A percentile compares a stretch with the other conserved stretches of the same genome.
These are phyloP conservation scores for Xylaria sp. DNA, from an alignment of 2,329 filamentous ascomycete genomes.

Conservation along the genomic window DNA sequence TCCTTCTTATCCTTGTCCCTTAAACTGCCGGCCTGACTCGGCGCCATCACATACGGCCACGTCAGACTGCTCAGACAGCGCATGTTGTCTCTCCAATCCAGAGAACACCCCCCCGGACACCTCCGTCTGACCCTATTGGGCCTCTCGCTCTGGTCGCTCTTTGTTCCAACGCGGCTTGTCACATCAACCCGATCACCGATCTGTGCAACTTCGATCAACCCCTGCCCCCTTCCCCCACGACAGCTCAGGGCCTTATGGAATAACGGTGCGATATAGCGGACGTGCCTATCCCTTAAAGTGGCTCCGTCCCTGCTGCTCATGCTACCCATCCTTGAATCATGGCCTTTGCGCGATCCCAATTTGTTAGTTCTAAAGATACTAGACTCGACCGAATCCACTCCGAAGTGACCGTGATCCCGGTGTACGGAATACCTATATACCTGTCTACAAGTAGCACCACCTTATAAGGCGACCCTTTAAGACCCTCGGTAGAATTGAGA, in stretches of 20 bases:
- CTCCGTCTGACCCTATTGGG: constrained; percentile 16
- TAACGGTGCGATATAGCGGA: constrained; percentile 11
- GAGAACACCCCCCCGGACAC: constrained; percentile 14
- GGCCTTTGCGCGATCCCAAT: constrained; percentile 11
- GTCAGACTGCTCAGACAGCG: constrained; percentile 18
- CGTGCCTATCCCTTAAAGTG: constrained; percentile 7
- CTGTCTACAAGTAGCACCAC: constrained; percentile 5
- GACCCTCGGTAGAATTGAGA: background rate
- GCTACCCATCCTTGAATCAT: constrained; percentile 14
- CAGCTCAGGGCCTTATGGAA: constrained; percentile 11
- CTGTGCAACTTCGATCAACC: constrained; percentile 18
- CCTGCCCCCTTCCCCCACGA: constrained; percentile 15
- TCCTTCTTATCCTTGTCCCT: constrained; percentile 10
- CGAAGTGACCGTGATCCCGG: too few species aligned
- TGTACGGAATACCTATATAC: background rate
- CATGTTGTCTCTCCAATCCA: constrained; percentile 12
- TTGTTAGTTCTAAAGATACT: constrained; percentile 12
- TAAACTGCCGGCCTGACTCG: constrained; percentile 18
- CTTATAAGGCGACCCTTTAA: constrained; percentile 1
- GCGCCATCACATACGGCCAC: constrained; percentile 17
- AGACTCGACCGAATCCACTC: constrained; percentile 7
- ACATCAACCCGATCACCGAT: constrained; percentile 16
- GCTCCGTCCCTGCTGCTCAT: constrained; percentile 17
- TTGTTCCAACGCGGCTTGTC: constrained; percentile 13
- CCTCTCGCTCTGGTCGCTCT: constrained; percentile 2